Evolutionary conservation across 805 yeast species (phyloP), one percentile per base, ranked within the genome.

Genomic region (Pichia nakasei): DNA sequence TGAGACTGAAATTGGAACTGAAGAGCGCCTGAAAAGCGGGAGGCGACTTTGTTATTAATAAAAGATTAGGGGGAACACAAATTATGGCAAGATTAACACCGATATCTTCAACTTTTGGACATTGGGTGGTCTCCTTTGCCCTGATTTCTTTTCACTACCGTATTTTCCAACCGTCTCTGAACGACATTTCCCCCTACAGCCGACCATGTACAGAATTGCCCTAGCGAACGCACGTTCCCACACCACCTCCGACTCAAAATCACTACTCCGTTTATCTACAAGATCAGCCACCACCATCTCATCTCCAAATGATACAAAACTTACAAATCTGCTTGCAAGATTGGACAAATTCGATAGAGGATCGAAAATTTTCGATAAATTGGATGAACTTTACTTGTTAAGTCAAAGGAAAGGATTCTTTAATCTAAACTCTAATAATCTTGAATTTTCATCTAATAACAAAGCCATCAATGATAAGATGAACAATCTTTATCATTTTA

Each of bases 351-450:
- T 61, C 41, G 55, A 60, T 41, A 42, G 49, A 1, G 50, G 53
- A 8, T 48, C 58, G 1, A 38, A 52, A 6, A 61, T 61, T 5
- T 60, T 61, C 35, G 50, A 54, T 21, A 59, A 61, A 41, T 46
- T 61, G 6, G 66, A 61, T 41, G 54, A 53, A 11, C 48, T 61
- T n/a, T 60, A 56, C 39, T 39, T 57, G 38, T 42, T 61, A 9
- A 50, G 60, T n/a, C 60, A 59, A 41, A 53, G 63, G 42, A 61
- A 61, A 43, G 66, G 66, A 2, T 61, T 61, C 33, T 60, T 56
- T 42, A 57, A 59, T 41, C 22, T 52, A 15, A 54, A 52, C 41
- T 47, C 60, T 17, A 60, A 60, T 42, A 57, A 59, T 37, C 50
- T 61, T 19, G 58, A 54, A 32, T 61, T 61, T 44, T 47, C 52